Percentiles rank a stretch among this genome's conserved stretches.
phyloP scores from a whole-genome alignment of 2,329 filamentous ascomycete species.

The Aspergillus pseudonomiae region DNA sequence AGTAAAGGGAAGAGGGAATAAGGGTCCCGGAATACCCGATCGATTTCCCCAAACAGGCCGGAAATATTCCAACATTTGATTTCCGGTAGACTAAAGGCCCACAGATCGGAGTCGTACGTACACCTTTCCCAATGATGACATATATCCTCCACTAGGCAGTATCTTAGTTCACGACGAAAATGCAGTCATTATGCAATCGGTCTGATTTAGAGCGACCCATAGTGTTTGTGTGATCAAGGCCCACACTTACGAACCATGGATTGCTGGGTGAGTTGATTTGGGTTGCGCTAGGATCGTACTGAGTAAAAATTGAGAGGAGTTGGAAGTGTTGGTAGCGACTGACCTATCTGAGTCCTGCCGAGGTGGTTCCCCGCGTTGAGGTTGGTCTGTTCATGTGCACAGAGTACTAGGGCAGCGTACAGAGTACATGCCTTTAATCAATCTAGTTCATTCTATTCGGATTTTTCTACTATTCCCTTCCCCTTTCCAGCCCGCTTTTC shows the following conservation, averaged over 20 bases:
- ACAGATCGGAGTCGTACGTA: constrained; percentile 1
- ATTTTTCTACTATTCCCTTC: background rate
- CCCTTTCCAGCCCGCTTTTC: background rate
- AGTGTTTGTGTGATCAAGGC: background rate
- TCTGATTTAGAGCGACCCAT: background rate
- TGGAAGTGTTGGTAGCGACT: background rate
- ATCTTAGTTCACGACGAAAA: background rate
- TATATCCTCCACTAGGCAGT: background rate
- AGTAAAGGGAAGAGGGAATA: background rate
- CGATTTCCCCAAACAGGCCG: background rate
- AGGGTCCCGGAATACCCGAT: background rate
- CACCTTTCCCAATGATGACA: background rate
- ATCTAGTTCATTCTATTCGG: background rate
- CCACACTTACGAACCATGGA: background rate
- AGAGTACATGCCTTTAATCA: background rate
- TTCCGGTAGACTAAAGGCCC: background rate
- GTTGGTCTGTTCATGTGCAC: background rate
- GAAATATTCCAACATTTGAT: background rate
- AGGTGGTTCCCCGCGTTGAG: background rate
- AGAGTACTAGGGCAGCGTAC: too few species aligned
- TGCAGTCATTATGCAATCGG: background rate
- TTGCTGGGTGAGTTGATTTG: background rate
- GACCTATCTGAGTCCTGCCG: background rate
- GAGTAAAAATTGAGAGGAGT: background rate
- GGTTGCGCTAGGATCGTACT: constrained; percentile 1